Evolutionary conservation across 177 flowering plant species (phyloP).

Genomic region (Telopea speciosissima): DNA sequence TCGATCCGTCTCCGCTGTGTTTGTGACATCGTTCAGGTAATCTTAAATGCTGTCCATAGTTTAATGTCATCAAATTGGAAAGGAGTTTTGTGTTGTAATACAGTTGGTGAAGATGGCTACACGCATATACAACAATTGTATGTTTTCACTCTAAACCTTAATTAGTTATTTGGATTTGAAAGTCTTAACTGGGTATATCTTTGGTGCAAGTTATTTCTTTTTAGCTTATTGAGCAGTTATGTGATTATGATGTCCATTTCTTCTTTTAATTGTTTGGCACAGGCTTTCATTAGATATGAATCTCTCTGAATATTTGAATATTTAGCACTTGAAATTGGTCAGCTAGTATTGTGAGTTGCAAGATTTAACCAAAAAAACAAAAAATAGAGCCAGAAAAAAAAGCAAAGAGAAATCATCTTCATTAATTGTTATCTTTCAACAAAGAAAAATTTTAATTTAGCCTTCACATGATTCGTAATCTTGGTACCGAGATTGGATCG

Average conservation of each 20-base stretch:
- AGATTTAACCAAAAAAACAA: too few species aligned
- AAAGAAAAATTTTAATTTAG: too few species aligned
- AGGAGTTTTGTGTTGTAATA: conserved; percentile 47
- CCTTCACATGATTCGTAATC: too few species aligned
- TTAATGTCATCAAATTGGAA: conserved; percentile 68
- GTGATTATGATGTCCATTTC: neutral
- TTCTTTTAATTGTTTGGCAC: conserved; percentile 15
- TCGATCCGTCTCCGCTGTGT: too few species aligned
- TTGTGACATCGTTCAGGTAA: too few species aligned
- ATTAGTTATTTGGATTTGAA: too few species aligned
- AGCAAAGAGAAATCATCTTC: too few species aligned
- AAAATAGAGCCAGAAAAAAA: too few species aligned
- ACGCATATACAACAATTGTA: conserved; percentile 61
- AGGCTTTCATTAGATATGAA: conserved; percentile 62
- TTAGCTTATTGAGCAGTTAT: neutral
- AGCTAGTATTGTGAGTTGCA: conserved; percentile 60
- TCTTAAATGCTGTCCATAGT: too few species aligned
- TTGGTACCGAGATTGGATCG: too few species aligned
- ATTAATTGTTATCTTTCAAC: neutral
- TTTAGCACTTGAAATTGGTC: conserved; percentile 65
- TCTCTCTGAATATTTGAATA: conserved; percentile 72
- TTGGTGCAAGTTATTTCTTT: too few species aligned
- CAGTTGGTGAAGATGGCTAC: conserved; percentile 40
- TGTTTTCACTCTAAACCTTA: conserved; percentile 8
- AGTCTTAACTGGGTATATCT: too few species aligned